Percentiles rank a stretch among this genome's conserved stretches.
These are phyloP conservation scores for Venturia nashicola DNA, from an alignment of 2,329 filamentous ascomycete species.

Conservation along the genomic window DNA sequence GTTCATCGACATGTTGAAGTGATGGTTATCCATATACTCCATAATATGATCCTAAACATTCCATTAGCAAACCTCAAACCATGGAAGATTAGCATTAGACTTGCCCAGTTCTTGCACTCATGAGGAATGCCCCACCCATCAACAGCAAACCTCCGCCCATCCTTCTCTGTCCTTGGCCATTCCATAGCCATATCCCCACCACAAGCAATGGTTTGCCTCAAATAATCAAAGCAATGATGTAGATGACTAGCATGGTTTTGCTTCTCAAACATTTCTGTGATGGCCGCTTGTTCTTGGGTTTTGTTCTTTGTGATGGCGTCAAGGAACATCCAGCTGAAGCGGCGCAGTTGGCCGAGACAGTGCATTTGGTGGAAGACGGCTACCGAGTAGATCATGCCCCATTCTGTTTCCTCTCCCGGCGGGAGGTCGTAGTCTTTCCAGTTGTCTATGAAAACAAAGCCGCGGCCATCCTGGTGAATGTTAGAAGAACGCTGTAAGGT, in stretches of 20 bases:
- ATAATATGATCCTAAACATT: slow-evolving; percentile 10
- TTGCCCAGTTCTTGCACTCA: slow-evolving; percentile 12
- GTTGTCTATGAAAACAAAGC: slow-evolving; percentile 20
- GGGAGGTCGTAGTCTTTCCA: slow-evolving; percentile 15
- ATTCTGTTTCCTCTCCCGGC: slow-evolving; percentile 16
- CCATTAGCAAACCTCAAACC: background rate
- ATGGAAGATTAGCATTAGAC: background rate
- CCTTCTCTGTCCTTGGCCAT: slow-evolving; percentile 10
- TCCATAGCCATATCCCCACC: slow-evolving; percentile 13
- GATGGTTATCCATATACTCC: slow-evolving; percentile 12
- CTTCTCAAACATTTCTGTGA: slow-evolving; percentile 5
- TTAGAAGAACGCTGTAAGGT: background rate
- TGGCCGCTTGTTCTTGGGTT: background rate
- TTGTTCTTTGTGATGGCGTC: slow-evolving; percentile 11
- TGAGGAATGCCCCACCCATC: slow-evolving; percentile 14
- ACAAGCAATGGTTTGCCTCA: slow-evolving; percentile 13
- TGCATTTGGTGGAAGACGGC: slow-evolving; percentile 25
- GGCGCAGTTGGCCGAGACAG: slow-evolving; percentile 21
- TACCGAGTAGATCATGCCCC: slow-evolving; percentile 20
- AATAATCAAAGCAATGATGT: slow-evolving; percentile 14
- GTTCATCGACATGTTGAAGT: slow-evolving; percentile 10
- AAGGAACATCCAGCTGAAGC: slow-evolving; percentile 16
- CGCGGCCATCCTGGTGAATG: slow-evolving; percentile 15
- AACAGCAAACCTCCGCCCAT: slow-evolving; percentile 10
- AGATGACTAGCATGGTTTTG: slow-evolving; percentile 10